Conservation (phyloP, 305 asterid species). For the Fraxinus dipetala region DNA sequence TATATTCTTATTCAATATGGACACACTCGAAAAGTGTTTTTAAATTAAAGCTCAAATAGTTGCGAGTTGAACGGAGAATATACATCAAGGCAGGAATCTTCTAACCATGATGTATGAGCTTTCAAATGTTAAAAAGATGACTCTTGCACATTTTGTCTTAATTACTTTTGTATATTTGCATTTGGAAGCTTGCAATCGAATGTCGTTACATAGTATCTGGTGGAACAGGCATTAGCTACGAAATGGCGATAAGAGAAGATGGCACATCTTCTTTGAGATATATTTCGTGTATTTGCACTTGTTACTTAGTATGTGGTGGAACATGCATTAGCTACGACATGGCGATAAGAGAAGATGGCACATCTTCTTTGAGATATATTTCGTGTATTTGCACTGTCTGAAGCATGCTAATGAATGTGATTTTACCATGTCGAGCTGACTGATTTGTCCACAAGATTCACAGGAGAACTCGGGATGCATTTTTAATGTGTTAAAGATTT, state of each 20-base stretch:
- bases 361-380: not conserved
- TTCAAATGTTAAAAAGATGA: too few relatives aligned
- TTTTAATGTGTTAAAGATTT: not conserved
- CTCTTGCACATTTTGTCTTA: not conserved
- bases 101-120: too few relatives aligned
- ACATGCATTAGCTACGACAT: not conserved
- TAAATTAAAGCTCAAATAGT: not conserved
- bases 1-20: not conserved
- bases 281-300: not conserved
- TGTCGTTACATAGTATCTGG: not conserved
- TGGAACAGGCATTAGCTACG: not conserved
- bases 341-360: not conserved
- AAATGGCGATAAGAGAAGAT: not conserved
- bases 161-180: not conserved
- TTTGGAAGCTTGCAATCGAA: not conserved
- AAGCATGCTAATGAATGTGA: not conserved
- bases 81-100: not conserved
- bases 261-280: not conserved
- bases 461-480: not conserved
- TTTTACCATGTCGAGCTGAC: not conserved
- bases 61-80: not conserved
- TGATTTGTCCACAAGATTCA: not conserved
- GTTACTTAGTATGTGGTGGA: not conserved
- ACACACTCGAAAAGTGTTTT: not conserved
- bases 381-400: not conserved